phyloP scores from a whole-genome alignment of 2,329 filamentous ascomycete genomes.

The Camillea tinctor region DNA sequence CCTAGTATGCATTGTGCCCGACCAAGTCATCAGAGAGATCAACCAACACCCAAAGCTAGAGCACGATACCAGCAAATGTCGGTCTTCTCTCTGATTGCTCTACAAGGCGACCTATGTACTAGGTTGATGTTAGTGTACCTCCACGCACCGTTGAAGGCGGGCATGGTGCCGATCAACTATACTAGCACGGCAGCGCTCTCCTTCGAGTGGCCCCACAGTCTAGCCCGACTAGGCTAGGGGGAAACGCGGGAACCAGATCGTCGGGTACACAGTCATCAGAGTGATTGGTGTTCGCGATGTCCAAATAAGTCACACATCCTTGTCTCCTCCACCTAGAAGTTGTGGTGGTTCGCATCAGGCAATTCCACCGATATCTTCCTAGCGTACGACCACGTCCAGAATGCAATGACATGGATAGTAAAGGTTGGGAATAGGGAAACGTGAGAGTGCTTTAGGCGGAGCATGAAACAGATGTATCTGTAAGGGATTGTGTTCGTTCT shows the following conservation, averaged over 20 bases:
- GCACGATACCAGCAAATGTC: neutral
- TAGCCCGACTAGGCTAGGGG: conserved; percentile 27
- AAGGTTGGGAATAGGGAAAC: conserved; percentile 6
- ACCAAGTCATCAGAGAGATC: neutral
- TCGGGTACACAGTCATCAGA: conserved; percentile 24
- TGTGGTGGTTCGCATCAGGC: conserved; percentile 8
- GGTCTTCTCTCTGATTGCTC: too few relatives aligned
- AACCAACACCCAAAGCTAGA: neutral
- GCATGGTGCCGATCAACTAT: neutral
- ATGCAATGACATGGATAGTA: neutral
- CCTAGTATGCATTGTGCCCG: neutral
- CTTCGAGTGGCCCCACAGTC: conserved; percentile 18
- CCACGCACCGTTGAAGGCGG: neutral
- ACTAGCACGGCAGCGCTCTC: conserved; percentile 4
- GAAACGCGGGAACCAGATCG: conserved; percentile 31
- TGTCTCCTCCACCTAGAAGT: neutral
- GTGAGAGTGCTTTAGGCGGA: neutral
- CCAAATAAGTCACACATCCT: neutral
- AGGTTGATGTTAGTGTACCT: neutral
- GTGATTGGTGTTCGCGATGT: neutral
- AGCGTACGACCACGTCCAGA: neutral
- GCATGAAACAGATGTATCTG: neutral
- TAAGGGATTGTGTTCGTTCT: too few relatives aligned
- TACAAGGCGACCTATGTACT: too few relatives aligned
- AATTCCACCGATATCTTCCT: conserved; percentile 14